Percentiles rank a stretch among this genome's conserved stretches.
Conservation (phyloP, 805 yeast genomes). For the Aciculoconidium aculeatum region DNA sequence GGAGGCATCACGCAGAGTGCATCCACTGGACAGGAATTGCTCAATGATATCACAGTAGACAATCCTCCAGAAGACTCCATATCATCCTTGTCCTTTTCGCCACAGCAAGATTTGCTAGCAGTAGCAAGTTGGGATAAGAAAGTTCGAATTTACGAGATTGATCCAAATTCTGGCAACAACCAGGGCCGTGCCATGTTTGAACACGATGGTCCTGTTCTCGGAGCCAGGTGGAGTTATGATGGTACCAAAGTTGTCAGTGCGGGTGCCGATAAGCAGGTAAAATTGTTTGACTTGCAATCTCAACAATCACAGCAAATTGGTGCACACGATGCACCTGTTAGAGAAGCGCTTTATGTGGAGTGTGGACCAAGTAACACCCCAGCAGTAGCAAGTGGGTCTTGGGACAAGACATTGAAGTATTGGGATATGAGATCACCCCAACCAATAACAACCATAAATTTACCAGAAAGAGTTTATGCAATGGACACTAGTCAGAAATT, state of each 20-base stretch:
- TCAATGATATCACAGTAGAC: conserved; percentile 63
- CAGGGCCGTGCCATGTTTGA: conserved; percentile 88
- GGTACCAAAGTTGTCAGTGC: conserved; percentile 86
- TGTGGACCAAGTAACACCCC: conserved; percentile 81
- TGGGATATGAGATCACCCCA: conserved; percentile 90
- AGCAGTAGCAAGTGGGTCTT: conserved; percentile 85
- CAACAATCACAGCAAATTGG: conserved; percentile 86
- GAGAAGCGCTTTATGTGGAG: conserved; percentile 66
- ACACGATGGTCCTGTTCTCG: conserved; percentile 82
- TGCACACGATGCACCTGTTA: conserved; percentile 76
- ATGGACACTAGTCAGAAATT: conserved; percentile 81
- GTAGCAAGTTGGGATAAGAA: conserved; percentile 94
- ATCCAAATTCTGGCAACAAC: conserved; percentile 62
- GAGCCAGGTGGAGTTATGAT: conserved; percentile 78
- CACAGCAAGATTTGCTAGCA: conserved; percentile 75
- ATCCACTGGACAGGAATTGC: conserved; percentile 52
- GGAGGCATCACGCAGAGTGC: too few relatives aligned
- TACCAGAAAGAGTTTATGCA: conserved; percentile 88
- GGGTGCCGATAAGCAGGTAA: conserved; percentile 86
- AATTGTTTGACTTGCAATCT: conserved; percentile 72
- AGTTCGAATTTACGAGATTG: conserved; percentile 86
- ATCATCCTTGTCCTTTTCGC: conserved; percentile 77
- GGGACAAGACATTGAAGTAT: conserved; percentile 92
- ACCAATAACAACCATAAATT: conserved; percentile 71
- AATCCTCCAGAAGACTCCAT: conserved; percentile 92